These are phyloP conservation scores for Phytophthora tubulina DNA, from an alignment of 352 stramenopile genomes.

Conservation along the genomic window DNA sequence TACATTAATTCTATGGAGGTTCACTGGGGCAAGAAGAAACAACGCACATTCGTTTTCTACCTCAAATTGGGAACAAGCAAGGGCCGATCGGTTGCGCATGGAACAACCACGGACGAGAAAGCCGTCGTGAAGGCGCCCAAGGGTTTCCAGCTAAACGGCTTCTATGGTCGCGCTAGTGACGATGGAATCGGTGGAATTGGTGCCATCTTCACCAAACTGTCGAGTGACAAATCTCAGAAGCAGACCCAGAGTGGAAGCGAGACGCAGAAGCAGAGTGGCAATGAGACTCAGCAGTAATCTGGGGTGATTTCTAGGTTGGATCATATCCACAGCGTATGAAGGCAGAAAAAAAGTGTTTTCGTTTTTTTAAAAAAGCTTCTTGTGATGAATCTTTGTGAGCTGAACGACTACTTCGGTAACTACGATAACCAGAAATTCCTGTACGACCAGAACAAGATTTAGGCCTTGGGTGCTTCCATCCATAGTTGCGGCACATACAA, in stretches of 20 bases:
- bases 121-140: constrained; percentile 45
- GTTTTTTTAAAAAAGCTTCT: too few species aligned
- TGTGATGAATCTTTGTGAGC: too few species aligned
- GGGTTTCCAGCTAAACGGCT: constrained; percentile 59
- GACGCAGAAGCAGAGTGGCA: constrained; percentile 11
- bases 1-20: constrained; percentile 56
- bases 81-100: constrained; percentile 37
- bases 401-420: not conserved
- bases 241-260: constrained; percentile 18
- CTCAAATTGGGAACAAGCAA: constrained; percentile 49
- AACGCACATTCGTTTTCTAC: constrained; percentile 55
- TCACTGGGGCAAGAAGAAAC: constrained; percentile 50
- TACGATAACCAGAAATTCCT: not conserved
- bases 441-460: not conserved
- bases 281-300: constrained; percentile 15
- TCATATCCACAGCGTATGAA: too few species aligned
- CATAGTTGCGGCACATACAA: not conserved
- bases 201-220: constrained; percentile 35
- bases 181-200: constrained; percentile 47
- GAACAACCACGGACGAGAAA: constrained; percentile 43
- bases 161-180: constrained; percentile 55
- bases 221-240: constrained; percentile 17
- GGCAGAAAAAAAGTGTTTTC: too few species aligned
- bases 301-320: too few species aligned
- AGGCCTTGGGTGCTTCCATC: not conserved